phyloP scores from a whole-genome alignment of 805 yeast genomes.

The Candida silvatica region DNA sequence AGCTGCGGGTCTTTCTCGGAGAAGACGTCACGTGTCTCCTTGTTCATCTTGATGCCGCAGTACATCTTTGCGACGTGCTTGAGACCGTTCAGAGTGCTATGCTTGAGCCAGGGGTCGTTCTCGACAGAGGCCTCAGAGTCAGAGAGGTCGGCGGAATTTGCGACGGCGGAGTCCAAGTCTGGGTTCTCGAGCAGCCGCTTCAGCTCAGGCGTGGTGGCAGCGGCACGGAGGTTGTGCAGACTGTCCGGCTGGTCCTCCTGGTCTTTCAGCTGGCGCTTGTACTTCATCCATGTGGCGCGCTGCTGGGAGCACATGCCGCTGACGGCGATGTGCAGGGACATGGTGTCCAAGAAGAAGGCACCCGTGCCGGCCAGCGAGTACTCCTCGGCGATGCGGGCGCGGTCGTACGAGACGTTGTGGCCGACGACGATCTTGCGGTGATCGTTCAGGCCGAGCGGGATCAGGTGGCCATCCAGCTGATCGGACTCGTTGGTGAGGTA shows the following conservation, averaged over 20 bases:
- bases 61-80: constrained; percentile 74
- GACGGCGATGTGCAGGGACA: constrained; percentile 86
- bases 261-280: constrained; percentile 31
- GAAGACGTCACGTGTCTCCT: constrained; percentile 60
- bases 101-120: constrained; percentile 80
- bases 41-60: constrained; percentile 60
- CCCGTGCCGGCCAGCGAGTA: constrained; percentile 59
- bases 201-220: constrained; percentile 16
- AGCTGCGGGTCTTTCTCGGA: constrained; percentile 42
- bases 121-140: background rate
- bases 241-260: constrained; percentile 10
- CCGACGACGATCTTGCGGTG: constrained; percentile 66
- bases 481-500: constrained; percentile 50
- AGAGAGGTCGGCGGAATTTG: constrained; percentile 14
- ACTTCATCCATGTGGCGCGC: constrained; percentile 66
- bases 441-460: constrained; percentile 49
- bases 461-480: constrained; percentile 45
- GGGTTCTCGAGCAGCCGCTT: constrained; percentile 21
- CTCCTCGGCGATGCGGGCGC: constrained; percentile 82
- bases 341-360: constrained; percentile 80
- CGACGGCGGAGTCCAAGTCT: constrained; percentile 22
- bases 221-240: constrained; percentile 13
- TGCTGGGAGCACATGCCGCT: constrained; percentile 93
- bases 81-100: constrained; percentile 71
- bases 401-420: constrained; percentile 83